Conservation (phyloP, 768 basidiomycete species). For the Lactarius pseudohatsudake region DNA sequence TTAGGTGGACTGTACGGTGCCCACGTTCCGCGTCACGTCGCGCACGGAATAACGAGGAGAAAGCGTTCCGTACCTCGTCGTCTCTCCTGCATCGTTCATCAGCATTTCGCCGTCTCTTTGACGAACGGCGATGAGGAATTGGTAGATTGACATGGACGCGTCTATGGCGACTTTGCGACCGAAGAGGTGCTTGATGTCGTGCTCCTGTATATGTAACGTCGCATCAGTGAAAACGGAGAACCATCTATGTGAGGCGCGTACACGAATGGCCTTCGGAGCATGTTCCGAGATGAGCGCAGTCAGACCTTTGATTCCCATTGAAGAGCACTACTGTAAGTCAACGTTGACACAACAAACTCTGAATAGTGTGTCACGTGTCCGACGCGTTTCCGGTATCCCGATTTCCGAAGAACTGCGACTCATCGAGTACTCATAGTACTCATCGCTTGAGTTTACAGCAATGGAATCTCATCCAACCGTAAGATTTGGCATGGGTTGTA, state of each 20-base stretch:
- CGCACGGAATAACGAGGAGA: not conserved
- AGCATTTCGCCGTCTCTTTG: slow-evolving; percentile 96
- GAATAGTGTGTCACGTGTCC: not conserved
- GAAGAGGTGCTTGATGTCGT: slow-evolving; percentile 96
- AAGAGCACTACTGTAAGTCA: too few species aligned
- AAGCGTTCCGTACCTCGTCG: slow-evolving; percentile 58
- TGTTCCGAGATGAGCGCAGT: slow-evolving; percentile 87
- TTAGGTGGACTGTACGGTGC: slow-evolving; percentile 71
- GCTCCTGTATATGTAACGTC: slow-evolving; percentile 49
- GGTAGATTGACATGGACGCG: slow-evolving; percentile 96
- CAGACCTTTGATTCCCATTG: slow-evolving; percentile 94
- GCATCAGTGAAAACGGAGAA: slow-evolving; percentile 2
- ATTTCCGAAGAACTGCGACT: too few species aligned
- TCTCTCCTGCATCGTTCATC: slow-evolving; percentile 96
- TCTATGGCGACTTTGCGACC: slow-evolving; percentile 98
- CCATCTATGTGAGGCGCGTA: slow-evolving; percentile 23
- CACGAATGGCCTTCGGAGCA: slow-evolving; percentile 78
- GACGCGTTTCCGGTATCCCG: not conserved
- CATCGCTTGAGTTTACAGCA: too few species aligned
- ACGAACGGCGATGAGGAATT: slow-evolving; percentile 96
- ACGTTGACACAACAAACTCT: too few species aligned
- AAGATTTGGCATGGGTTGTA: not conserved
- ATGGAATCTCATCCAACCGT: slow-evolving; percentile 13
- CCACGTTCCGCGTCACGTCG: too few species aligned
- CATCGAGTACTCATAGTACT: too few species aligned